Evolutionary conservation across 805 yeast genomes (phyloP), one percentile per base, ranked within the genome.

Genomic region (Debaryomyces hansenii): DNA sequence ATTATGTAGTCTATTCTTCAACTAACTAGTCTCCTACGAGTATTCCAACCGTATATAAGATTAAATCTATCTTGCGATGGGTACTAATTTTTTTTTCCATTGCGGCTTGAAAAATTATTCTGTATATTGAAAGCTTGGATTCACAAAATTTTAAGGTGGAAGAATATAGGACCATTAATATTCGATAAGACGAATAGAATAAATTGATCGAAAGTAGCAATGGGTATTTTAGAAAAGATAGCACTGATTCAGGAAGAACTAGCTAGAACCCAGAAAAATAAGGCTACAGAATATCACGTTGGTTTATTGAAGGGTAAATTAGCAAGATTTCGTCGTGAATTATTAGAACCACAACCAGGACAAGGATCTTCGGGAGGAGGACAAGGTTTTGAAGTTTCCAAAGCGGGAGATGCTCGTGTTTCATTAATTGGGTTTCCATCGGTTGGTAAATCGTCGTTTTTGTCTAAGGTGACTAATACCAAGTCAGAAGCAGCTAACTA

Each of bases 341-440:
- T 92, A 42, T 74, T 92, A 40, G 97, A 91, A 54, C 98, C 97
- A 5, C 85, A 88, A 37, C 85, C 92, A 0, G 89, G 90, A 0
- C 77, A 83, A 20, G 79, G 85, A 2, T 77, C 87, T 12, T 78
- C 83, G 20, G 90, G 90, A 9, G 82, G 81, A 46, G 96, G 96
- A 1, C 85, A 83, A 46, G 96, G 96, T 1, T 92, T 92, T 64
- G 99, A 94, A 67, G 97, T 92, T 2, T 83, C 90, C 37, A 92
- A 94, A 66, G 85, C 94, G 39, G 98, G 98, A 34, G 97, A 92
- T 75, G 97, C 98, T 0, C 79, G 99, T 56, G 96, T 90, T 2
- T 95, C 95, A 15, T 74, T 92, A 45, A 91, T 94, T 67, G 99
- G 99, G 27, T 92, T 91, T 65, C 99, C 99, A 14, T 91, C 97